phyloP scores from a whole-genome alignment of 2,329 filamentous ascomycete species.

The Colletotrichum sp. region DNA sequence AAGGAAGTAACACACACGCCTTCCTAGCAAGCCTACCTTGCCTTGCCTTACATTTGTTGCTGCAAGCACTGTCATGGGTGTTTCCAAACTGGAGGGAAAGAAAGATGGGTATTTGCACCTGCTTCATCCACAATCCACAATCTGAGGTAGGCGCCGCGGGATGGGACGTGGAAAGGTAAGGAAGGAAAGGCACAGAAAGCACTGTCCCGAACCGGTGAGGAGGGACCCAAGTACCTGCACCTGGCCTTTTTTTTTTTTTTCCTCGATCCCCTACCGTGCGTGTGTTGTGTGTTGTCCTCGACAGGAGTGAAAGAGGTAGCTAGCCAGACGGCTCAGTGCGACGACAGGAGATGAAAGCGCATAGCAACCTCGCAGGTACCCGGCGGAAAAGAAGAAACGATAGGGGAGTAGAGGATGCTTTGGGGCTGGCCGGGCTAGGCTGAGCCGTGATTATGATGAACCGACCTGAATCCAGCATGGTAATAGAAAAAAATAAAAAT shows the following conservation, averaged over 20 bases:
- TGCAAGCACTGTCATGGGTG: constrained; percentile 9
- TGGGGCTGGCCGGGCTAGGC: constrained; percentile 3
- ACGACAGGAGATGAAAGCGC: background rate
- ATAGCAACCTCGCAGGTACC: background rate
- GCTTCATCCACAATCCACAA: background rate
- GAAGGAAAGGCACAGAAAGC: background rate
- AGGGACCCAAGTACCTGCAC: background rate
- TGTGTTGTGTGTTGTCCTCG: background rate
- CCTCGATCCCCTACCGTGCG: background rate
- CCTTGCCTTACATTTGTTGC: background rate
- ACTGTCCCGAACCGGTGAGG: background rate
- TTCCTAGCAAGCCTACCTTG: background rate
- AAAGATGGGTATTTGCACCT: background rate
- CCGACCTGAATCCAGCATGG: background rate
- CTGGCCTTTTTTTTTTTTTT: background rate
- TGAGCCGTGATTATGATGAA: constrained; percentile 3
- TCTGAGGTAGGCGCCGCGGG: background rate
- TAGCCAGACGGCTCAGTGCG: background rate
- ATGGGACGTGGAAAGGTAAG: background rate
- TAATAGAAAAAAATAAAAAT: background rate
- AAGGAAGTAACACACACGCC: background rate
- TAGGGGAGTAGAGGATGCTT: background rate
- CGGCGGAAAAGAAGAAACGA: constrained; percentile 5
- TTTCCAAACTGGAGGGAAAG: background rate
- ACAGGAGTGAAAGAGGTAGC: background rate